A percentile compares a stretch with the other conserved stretches of the same genome.
These are phyloP conservation scores for Curvularia sp. DNA, from an alignment of 2,329 filamentous ascomycete species.

Conservation along the genomic window DNA sequence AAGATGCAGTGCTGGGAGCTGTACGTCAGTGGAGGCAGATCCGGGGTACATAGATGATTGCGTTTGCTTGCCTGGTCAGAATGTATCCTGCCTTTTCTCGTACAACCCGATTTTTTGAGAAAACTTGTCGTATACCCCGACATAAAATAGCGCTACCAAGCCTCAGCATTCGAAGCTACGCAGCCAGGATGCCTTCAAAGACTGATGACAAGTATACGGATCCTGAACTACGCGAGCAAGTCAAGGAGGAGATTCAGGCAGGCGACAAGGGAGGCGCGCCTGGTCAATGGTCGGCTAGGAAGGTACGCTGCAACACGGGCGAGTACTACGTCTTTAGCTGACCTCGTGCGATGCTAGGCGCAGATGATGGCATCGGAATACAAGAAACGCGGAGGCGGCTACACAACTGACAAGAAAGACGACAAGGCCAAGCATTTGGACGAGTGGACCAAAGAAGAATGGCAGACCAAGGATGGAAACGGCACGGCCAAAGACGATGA, in stretches of 20 bases:
- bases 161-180: neutral
- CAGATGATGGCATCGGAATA: slow-evolving; percentile 58
- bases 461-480: slow-evolving; percentile 58
- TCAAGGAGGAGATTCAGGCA: slow-evolving; percentile 57
- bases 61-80: neutral
- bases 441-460: slow-evolving; percentile 58
- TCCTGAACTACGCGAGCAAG: slow-evolving; percentile 54
- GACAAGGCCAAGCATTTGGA: slow-evolving; percentile 54
- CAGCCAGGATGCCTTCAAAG: slow-evolving; percentile 52
- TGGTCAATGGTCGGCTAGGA: slow-evolving; percentile 59
- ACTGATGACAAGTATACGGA: slow-evolving; percentile 55
- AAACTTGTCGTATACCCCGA: neutral
- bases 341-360: slow-evolving; percentile 36
- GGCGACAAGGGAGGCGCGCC: slow-evolving; percentile 57
- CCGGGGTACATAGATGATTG: slow-evolving; percentile 21
- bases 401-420: slow-evolving; percentile 56
- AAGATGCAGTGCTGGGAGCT: slow-evolving; percentile 20
- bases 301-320: slow-evolving; percentile 38
- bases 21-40: slow-evolving; percentile 25
- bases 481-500: slow-evolving; percentile 54
- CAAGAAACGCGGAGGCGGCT: slow-evolving; percentile 57
- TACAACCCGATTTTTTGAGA: neutral
- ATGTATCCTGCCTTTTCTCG: slow-evolving; percentile 10
- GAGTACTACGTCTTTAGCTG: neutral
- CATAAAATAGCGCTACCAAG: neutral